A percentile compares a stretch with the other conserved stretches of the same genome.
Evolutionary conservation across 805 yeast genomes (phyloP).

Genomic region (Hanseniaspora vineae): DNA sequence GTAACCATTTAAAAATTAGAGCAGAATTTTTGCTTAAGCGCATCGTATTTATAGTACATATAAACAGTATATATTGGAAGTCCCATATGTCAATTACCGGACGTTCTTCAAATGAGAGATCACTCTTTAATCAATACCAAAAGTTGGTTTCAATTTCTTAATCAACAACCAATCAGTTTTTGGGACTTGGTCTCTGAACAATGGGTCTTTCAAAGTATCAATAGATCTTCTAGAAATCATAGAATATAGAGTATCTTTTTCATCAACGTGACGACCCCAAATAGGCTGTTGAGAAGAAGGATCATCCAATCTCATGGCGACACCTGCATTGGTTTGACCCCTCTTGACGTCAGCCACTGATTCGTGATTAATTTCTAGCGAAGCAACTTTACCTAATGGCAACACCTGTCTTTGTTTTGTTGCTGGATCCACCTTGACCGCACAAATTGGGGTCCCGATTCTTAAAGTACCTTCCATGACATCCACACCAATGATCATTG

Average conservation of each 20-base stretch:
- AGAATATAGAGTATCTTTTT: conserved; percentile 82
- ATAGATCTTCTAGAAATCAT: conserved; percentile 79
- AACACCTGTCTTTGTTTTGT: conserved; percentile 63
- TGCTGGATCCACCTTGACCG: conserved; percentile 77
- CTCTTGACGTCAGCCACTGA: conserved; percentile 67
- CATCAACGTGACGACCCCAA: conserved; percentile 99
- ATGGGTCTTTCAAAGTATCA: conserved; percentile 96
- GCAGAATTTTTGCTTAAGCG: not conserved
- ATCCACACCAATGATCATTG: conserved; percentile 99
- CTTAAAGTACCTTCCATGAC: conserved; percentile 82
- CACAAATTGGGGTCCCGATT: conserved; percentile 90
- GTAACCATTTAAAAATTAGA: too few species aligned
- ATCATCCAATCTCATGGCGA: conserved; percentile 92
- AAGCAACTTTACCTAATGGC: conserved; percentile 70
- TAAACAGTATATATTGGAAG: not conserved
- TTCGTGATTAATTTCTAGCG: conserved; percentile 95
- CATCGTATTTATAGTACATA: not conserved
- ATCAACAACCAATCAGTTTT: conserved; percentile 93
- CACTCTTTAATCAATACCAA: conserved; percentile 47
- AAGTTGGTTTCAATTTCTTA: conserved; percentile 75
- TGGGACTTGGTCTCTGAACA: conserved; percentile 87
- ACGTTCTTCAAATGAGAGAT: not conserved
- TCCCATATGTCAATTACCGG: not conserved
- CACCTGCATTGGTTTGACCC: conserved; percentile 96
- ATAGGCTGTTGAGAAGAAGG: conserved; percentile 88